Evolutionary conservation across 179 eudicot genomes (phyloP).

Genomic region (Drosera spatulata): DNA sequence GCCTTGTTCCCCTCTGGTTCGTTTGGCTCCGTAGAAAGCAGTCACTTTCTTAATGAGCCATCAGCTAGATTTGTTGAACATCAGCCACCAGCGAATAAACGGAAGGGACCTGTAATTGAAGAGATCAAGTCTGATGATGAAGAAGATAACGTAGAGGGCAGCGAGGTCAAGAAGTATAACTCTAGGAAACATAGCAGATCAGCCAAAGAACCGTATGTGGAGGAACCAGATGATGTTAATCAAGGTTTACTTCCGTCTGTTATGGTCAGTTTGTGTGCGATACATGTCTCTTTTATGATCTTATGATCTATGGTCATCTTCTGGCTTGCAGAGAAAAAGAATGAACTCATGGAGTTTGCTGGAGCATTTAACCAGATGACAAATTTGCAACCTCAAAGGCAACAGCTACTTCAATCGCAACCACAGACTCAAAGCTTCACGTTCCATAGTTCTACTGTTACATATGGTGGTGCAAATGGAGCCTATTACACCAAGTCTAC

Average conservation of each 20-base stretch:
- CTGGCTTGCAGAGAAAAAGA: slow-evolving; percentile 39
- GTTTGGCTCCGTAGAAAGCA: not conserved
- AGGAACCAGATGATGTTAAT: slow-evolving; percentile 56
- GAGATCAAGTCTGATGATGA: slow-evolving; percentile 86
- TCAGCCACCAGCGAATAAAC: slow-evolving; percentile 30
- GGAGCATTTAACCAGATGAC: slow-evolving; percentile 28
- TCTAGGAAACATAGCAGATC: slow-evolving; percentile 61
- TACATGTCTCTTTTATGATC: not conserved
- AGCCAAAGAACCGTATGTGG: slow-evolving; percentile 40
- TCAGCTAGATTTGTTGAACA: slow-evolving; percentile 45
- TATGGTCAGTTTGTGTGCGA: not conserved
- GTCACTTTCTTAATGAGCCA: slow-evolving; percentile 30
- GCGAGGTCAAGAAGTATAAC: slow-evolving; percentile 25
- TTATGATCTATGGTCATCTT: slow-evolving; percentile 3
- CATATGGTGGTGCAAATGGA: slow-evolving; percentile 71
- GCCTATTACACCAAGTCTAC: slow-evolving; percentile 58
- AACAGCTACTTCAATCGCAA: slow-evolving; percentile 7
- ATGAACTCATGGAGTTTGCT: slow-evolving; percentile 30
- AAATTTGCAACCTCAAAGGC: slow-evolving; percentile 4
- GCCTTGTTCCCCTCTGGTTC: too few relatives aligned
- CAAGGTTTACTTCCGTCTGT: slow-evolving; percentile 28
- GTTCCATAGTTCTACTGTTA: slow-evolving; percentile 73
- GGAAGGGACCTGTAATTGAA: slow-evolving; percentile 82
- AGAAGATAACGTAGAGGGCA: slow-evolving; percentile 27
- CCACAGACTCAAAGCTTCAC: slow-evolving; percentile 53